Evolutionary conservation across 192 early-diverging fungal species (phyloP), one percentile per base, ranked within the genome.

Genomic region (Phycomyces nitens): DNA sequence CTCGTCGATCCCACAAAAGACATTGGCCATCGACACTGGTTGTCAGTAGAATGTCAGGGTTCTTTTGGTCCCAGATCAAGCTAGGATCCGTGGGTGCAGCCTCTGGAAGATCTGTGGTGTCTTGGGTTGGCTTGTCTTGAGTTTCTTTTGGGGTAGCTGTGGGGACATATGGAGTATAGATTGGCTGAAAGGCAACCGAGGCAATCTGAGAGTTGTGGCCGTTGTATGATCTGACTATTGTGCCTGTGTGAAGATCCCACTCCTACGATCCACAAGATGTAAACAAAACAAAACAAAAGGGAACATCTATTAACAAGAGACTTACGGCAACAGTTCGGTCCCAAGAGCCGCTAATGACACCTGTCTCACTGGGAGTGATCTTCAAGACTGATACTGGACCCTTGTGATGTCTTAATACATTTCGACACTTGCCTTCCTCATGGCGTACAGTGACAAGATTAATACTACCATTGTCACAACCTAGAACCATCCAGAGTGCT

Each of bases 341-440:
- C 97, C 97, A 99, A 23, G 95, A 94, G 5, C 96, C 97, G 69
- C 92, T 97, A 53, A 97, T 81, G 52, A 93, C 72, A 0, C 84
- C 82, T 56, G 79, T 80, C 68, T 98, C 93, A 41, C 89, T 93
- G 1, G 92, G 90, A 10, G 88, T 82, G 23, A 94, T 86, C 49
- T 80, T 82, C 20, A 98, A 66, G 0, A 88, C 84, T 0, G 96
- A 95, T 3, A 98, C 96, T 3, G 93, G 87, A 18, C 79, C 84
- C 12, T 76, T 87, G 62, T 99, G 97, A 53, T 88, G 81, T 27
- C 82, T 72, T 34, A 99, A 81, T 0, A 93, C 82, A 66, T 93
- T 83, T 47, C 94, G 88, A 42, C 92, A 89, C 26, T 82, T 82
- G 5, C 96, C 97, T 78, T 99, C 97, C 61, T 99, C 94, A 64